Conservation (phyloP, 768 basidiomycete genomes). For the Kwoniella pini region DNA sequence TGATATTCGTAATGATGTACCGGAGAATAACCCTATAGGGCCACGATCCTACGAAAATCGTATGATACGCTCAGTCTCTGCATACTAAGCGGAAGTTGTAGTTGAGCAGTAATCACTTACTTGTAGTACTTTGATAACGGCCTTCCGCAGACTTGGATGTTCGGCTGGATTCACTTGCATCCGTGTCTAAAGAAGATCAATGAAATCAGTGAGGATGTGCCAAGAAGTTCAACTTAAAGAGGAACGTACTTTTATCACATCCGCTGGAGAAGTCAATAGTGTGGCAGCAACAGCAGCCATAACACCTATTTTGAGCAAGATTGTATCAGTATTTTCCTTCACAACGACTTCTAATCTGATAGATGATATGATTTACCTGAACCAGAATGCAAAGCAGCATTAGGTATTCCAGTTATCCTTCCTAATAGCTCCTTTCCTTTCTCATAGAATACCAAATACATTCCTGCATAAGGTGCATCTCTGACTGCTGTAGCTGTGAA, state of each 20-base stretch:
- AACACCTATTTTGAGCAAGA: constrained; percentile 62
- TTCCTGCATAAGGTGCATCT: constrained; percentile 90
- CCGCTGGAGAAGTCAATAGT: constrained; percentile 84
- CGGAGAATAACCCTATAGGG: constrained; percentile 77
- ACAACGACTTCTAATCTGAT: neutral
- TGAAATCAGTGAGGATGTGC: neutral
- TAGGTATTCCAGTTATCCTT: constrained; percentile 36
- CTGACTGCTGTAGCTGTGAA: constrained; percentile 84
- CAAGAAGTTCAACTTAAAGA: neutral
- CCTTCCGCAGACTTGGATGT: constrained; percentile 71
- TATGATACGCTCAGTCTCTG: neutral
- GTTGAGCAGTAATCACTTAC: neutral
- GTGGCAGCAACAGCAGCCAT: constrained; percentile 82
- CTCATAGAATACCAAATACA: constrained; percentile 87
- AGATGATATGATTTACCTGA: constrained; percentile 33
- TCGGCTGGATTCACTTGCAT: constrained; percentile 84
- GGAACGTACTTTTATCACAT: constrained; percentile 76
- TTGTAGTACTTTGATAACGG: constrained; percentile 54
- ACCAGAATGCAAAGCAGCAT: constrained; percentile 50
- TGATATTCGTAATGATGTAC: constrained; percentile 74
- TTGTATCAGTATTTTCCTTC: constrained; percentile 1
- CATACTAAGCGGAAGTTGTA: neutral
- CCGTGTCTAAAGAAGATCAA: constrained; percentile 64
- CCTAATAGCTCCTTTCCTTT: constrained; percentile 67
- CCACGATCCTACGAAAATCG: constrained; percentile 69